Percentiles rank a stretch among this genome's conserved stretches.
phyloP scores from a whole-genome alignment of 352 stramenopile genomes.

The Globisporangium emineosum region DNA sequence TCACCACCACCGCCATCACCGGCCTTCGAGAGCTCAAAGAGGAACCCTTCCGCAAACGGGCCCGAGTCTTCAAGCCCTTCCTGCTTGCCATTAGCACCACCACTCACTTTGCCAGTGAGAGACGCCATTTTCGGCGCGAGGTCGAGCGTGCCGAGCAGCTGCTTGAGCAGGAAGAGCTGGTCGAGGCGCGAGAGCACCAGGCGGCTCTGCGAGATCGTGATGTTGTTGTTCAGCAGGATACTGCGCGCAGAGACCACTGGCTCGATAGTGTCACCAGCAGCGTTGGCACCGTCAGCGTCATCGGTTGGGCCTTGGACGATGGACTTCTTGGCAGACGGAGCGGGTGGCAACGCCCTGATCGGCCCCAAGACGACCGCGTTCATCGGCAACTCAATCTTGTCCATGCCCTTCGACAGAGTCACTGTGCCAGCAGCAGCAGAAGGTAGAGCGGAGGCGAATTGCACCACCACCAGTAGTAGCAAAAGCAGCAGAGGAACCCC shows the following conservation, averaged over 20 bases:
- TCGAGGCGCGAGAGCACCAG: slow-evolving; percentile 16
- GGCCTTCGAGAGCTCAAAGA: slow-evolving; percentile 2
- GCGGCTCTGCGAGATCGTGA: slow-evolving; percentile 17
- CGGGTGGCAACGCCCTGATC: background rate
- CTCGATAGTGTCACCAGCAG: background rate
- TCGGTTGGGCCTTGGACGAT: background rate
- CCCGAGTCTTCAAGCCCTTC: background rate
- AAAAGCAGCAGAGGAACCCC: background rate
- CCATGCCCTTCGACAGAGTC: background rate
- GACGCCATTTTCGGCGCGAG: slow-evolving; percentile 7
- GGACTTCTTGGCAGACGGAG: background rate
- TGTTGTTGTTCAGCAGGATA: slow-evolving; percentile 13
- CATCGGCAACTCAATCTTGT: background rate
- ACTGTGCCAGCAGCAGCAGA: background rate
- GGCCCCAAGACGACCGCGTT: background rate
- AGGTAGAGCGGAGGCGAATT: no score
- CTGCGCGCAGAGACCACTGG: slow-evolving; percentile 7
- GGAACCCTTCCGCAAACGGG: background rate
- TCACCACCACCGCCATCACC: background rate
- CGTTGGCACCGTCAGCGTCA: background rate
- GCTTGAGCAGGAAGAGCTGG: slow-evolving; percentile 11
- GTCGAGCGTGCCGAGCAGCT: slow-evolving; percentile 14
- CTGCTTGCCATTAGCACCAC: background rate
- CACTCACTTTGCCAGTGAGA: background rate
- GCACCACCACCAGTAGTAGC: background rate